Percentiles rank a stretch among this genome's conserved stretches.
Conservation (phyloP, 768 basidiomycete species). For the Leccinum disarticulatum region DNA sequence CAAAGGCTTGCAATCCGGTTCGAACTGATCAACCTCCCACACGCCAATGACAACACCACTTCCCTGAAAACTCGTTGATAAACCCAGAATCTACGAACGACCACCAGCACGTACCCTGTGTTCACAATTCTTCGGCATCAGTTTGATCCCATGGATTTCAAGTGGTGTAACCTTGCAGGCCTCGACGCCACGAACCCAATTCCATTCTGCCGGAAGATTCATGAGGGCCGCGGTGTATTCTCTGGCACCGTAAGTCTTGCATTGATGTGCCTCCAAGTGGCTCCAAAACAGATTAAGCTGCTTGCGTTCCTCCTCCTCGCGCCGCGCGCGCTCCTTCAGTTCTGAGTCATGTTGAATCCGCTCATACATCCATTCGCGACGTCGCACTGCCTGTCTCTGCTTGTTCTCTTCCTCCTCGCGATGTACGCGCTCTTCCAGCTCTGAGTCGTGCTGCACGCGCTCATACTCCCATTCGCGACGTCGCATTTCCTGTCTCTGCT, state of each 20-base stretch:
- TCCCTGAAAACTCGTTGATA: not conserved
- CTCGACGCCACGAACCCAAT: not conserved
- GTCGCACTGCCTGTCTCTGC: not conserved
- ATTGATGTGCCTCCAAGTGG: not conserved
- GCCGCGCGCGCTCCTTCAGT: not conserved
- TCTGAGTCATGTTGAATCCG: not conserved
- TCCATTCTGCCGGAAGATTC: not conserved
- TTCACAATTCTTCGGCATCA: not conserved
- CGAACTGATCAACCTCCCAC: not conserved
- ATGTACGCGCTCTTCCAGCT: not conserved
- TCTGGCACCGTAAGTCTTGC: not conserved
- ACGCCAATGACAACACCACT: not conserved
- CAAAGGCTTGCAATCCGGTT: not conserved
- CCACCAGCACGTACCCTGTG: not conserved
- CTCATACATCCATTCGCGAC: not conserved
- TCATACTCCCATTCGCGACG: slow-evolving; percentile 22
- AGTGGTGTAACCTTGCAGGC: not conserved
- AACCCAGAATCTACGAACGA: not conserved
- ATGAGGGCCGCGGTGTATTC: not conserved
- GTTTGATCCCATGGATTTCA: not conserved
- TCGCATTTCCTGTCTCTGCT: not conserved
- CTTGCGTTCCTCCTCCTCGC: not conserved
- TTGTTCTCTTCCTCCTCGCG: not conserved
- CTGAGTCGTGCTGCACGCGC: slow-evolving; percentile 9
- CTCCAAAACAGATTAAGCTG: not conserved